A percentile compares a stretch with the other conserved stretches of the same genome.
Evolutionary conservation across 345 rosid genomes (phyloP).

Genomic region (Rhodomyrtus tomentosa): DNA sequence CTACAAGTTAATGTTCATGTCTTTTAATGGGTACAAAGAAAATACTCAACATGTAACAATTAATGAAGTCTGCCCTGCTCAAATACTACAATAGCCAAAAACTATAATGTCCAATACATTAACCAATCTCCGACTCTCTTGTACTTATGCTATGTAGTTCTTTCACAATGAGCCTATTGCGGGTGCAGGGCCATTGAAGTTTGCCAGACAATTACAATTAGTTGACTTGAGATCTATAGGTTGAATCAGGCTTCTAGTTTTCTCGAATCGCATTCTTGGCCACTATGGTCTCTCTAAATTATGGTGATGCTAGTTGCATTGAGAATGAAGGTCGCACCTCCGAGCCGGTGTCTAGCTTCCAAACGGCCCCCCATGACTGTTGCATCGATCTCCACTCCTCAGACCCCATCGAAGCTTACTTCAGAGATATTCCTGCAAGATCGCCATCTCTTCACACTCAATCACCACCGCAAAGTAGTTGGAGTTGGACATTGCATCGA

Average conservation of each 20-base stretch:
- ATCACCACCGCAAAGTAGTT: slow-evolving; percentile 29
- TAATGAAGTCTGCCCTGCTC: background rate
- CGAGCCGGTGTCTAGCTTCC: slow-evolving; percentile 38
- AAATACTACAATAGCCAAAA: background rate
- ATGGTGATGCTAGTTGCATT: slow-evolving; percentile 16
- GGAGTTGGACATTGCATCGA: slow-evolving; percentile 31
- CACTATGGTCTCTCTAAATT: slow-evolving; percentile 23
- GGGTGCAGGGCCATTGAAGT: background rate
- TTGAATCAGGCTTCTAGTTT: slow-evolving; percentile 39
- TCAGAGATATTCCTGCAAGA: slow-evolving; percentile 12
- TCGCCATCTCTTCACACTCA: slow-evolving; percentile 43
- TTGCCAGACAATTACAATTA: background rate
- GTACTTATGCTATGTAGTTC: background rate
- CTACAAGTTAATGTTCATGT: background rate
- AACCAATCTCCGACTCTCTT: background rate
- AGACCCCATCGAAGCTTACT: slow-evolving; percentile 3
- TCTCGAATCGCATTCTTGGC: slow-evolving; percentile 32
- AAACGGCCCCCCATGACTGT: slow-evolving; percentile 46
- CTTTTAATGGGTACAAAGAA: background rate
- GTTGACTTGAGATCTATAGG: slow-evolving; percentile 35
- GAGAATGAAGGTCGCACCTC: slow-evolving; percentile 32
- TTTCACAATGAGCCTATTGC: background rate
- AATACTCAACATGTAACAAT: background rate
- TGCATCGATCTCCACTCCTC: slow-evolving; percentile 29
- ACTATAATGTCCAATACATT: background rate